A percentile compares a stretch with the other conserved stretches of the same genome.
phyloP scores from a whole-genome alignment of 257 asterid species.

The Nicotiana otophora region DNA sequence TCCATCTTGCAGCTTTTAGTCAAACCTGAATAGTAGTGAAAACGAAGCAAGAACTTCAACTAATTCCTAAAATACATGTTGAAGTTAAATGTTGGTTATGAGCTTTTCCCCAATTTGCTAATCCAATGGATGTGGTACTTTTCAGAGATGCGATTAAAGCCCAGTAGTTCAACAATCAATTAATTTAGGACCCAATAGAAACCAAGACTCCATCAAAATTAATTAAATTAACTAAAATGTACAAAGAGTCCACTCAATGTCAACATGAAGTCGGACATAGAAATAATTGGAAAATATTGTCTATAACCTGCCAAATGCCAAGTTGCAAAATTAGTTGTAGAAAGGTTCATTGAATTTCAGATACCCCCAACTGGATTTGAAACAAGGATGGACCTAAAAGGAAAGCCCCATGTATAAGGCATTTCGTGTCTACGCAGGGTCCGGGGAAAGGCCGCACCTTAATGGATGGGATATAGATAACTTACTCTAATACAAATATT shows the following conservation, averaged over 20 bases:
- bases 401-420: fast-evolving
- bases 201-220: background rate
- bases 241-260: background rate
- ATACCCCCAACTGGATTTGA: background rate
- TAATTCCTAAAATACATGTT: background rate
- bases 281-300: background rate
- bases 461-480: no score
- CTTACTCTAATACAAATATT: no score
- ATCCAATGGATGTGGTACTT: background rate
- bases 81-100: background rate
- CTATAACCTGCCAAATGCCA: background rate
- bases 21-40: background rate
- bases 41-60: background rate
- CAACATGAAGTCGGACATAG: background rate
- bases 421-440: no score
- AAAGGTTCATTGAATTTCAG: background rate
- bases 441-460: no score
- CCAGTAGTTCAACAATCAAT: background rate
- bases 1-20: background rate
- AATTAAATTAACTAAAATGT: background rate
- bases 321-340: background rate
- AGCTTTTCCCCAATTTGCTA: background rate
- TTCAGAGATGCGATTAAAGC: background rate
- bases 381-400: background rate
- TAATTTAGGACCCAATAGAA: background rate